Base-by-base conservation (phyloP, 2,329 filamentous ascomycete genomes). In the Lecanicillium sp. region DNA sequence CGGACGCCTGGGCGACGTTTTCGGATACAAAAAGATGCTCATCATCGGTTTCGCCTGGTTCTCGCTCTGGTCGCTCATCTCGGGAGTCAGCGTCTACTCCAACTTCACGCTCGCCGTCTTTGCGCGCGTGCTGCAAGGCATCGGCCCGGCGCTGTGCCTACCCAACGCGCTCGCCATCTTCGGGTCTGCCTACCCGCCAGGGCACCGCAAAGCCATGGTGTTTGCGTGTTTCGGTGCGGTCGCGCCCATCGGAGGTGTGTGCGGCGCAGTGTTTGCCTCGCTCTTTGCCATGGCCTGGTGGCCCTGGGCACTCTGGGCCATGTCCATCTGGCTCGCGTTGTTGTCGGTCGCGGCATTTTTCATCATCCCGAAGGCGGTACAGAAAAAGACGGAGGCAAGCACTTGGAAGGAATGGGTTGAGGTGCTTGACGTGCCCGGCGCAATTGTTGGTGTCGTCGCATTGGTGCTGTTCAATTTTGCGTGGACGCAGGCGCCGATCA, bases 161-260 rank as follows among this genome's bases (percentile, higher is more conserved):
- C 83, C 84, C 1, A 87, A 84, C 52, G 79, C 71, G 0, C 62
- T 86, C 19, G 82, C 81, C 2, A 68, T 87, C 11, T 61, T 86
- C 0, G 81, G 80, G 2, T 67, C 68, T 0, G 71, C 74, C 0
- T 85, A 83, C 53, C 63, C 69, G 0, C 76, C 76, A 0, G 81
- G 81, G 0, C 66, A 62, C 44, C 69, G 73, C 50, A 84, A 84
- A 60, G 72, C 78, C 40, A 76, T 84, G 64, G 71, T 78, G 0
- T 83, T 87, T 52, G 66, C 67, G 3, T 60, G 75, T 3, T 74
- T 77, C 46, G 69, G 70, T 0, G 67, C 69, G 0, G 68, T 70
- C 17, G 69, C 72, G 0, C 74, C 74, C 1, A 58, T 70, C 11
- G 75, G 75, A 0, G 70, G 67, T 36, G 62, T 76, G 3, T 52